phyloP scores from a whole-genome alignment of 805 yeast species.

The Wickerhamomyces bovis region DNA sequence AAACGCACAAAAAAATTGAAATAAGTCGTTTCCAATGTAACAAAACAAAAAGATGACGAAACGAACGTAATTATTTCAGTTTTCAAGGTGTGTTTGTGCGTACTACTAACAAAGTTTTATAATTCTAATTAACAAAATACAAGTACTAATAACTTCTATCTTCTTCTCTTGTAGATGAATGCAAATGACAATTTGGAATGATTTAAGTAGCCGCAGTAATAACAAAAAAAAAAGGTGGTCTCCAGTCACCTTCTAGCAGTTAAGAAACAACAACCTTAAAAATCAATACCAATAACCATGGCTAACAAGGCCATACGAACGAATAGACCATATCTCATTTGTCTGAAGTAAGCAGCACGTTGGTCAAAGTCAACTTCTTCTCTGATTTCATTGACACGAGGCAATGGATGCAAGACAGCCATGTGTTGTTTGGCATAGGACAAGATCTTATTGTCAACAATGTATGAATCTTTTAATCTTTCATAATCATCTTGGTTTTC shows the following conservation, averaged over 20 bases:
- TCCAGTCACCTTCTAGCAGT: slow-evolving; percentile 15
- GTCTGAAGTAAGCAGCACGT: slow-evolving; percentile 99
- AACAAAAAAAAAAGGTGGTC: slow-evolving; percentile 11
- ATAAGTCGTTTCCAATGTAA: slow-evolving; percentile 1
- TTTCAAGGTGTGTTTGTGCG: background rate
- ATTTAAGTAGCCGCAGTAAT: background rate
- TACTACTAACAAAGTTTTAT: background rate
- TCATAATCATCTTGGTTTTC: slow-evolving; percentile 68
- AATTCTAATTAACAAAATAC: background rate
- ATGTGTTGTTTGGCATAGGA: slow-evolving; percentile 94
- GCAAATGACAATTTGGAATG: background rate
- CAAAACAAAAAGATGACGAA: background rate
- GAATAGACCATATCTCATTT: slow-evolving; percentile 96
- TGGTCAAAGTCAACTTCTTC: slow-evolving; percentile 99
- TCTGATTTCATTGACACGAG: slow-evolving; percentile 92
- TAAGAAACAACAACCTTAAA: slow-evolving; percentile 28
- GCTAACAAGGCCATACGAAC: slow-evolving; percentile 98
- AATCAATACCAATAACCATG: slow-evolving; percentile 94
- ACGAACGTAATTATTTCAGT: background rate
- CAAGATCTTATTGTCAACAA: slow-evolving; percentile 87
- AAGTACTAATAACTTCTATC: background rate
- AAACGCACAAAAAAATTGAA: slow-evolving; percentile 1
- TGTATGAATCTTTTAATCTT: slow-evolving; percentile 83
- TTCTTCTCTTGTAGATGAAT: background rate
- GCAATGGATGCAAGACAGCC: slow-evolving; percentile 99